Evolutionary conservation across 139 green algal species (phyloP), one percentile per base, ranked within the genome.

Genomic region (Closterium sp.): DNA sequence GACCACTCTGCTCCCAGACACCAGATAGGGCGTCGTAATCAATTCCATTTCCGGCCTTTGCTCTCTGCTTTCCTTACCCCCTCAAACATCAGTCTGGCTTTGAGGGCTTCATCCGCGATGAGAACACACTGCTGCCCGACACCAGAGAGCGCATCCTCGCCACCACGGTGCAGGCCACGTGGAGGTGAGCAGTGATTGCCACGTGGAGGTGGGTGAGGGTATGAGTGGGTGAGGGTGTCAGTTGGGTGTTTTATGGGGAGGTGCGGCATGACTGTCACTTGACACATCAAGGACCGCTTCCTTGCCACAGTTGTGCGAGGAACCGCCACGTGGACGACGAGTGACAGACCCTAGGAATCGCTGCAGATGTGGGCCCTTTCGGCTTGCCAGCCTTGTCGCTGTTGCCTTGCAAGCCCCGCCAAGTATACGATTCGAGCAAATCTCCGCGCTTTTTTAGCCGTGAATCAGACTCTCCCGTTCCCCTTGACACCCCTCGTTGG

Each of bases 121-220:
- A 97, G 93, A 98, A 96, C 94, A 99, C 98, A 1, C 33, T 96
- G n/a, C 95, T 99, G 91, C 93, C 94, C 1, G 97, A 99, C 64
- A 96, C 93, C 5, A 94, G 34, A 4, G 98, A 99, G 89, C 95
- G 98, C 84, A 98, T 99, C 83, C 86, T 99, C 89, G 98, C 97
- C 55, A 97, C 98, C 8, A 93, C 91, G 9, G 92, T 99, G 9
- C 97, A 95, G 19, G 90, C 94, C 88, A 97, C 93, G 34, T 99
- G 98, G 98, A 97, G 94, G 93, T 98, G 90, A 95, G 92, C 43
- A 69, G 43, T 69, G 43, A 69, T 12, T 69, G 43, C 43, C 43
- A 69, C 43, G 43, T 69, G 43, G 43, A 69, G 43, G 43, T 69
- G 43, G 23, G 43, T 16, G 43, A 66, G 21, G 43, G 12, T 16